These are phyloP conservation scores for Myotisia sp. DNA, from an alignment of 2,329 filamentous ascomycete species.

Conservation along the genomic window DNA sequence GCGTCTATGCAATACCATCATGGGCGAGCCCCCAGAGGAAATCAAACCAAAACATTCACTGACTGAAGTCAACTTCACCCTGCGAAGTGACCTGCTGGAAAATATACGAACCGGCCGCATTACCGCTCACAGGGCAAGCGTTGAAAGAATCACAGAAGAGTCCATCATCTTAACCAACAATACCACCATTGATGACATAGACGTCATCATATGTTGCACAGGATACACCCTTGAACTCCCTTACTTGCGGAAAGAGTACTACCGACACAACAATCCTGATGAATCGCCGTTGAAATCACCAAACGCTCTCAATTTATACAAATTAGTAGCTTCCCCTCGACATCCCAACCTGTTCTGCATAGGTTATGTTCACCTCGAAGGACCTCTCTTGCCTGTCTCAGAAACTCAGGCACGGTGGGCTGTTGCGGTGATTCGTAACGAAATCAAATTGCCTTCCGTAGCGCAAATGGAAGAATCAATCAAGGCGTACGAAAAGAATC, in stretches of 20 bases:
- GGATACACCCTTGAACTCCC: slow-evolving; percentile 18
- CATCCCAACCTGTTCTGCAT: slow-evolving; percentile 24
- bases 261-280: slow-evolving; percentile 10
- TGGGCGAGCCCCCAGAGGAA: slow-evolving; percentile 20
- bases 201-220: slow-evolving; percentile 23
- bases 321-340: slow-evolving; percentile 19
- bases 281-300: slow-evolving; percentile 10
- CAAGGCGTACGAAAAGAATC: slow-evolving; percentile 15
- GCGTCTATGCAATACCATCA: slow-evolving; percentile 19
- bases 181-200: slow-evolving; percentile 19
- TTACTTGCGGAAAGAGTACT: slow-evolving; percentile 13
- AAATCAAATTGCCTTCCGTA: slow-evolving; percentile 15
- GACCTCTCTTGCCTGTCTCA: slow-evolving; percentile 18
- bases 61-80: slow-evolving; percentile 22
- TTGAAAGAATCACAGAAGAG: slow-evolving; percentile 19
- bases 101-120: slow-evolving; percentile 22
- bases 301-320: slow-evolving; percentile 20
- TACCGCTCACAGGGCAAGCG: slow-evolving; percentile 20
- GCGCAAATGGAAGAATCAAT: slow-evolving; percentile 19
- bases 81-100: slow-evolving; percentile 23
- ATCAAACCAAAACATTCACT: slow-evolving; percentile 24
- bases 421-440: slow-evolving; percentile 18
- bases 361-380: slow-evolving; percentile 21
- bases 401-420: slow-evolving; percentile 26
- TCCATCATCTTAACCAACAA: slow-evolving; percentile 20